phyloP scores from a whole-genome alignment of 139 green algal genomes.

The Picochlorum sp. region DNA sequence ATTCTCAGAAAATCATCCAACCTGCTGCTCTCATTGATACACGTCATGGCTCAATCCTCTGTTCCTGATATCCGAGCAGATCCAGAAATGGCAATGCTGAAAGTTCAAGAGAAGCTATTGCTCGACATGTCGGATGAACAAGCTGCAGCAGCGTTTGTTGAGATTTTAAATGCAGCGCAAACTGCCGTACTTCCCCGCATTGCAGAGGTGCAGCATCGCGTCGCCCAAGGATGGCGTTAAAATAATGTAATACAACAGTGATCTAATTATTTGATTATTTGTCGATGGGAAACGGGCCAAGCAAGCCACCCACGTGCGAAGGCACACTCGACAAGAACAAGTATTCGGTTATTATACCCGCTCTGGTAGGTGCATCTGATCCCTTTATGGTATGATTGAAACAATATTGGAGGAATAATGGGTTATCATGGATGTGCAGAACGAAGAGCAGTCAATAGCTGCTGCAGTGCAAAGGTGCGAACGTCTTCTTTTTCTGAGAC shows the following conservation, averaged over 20 bases:
- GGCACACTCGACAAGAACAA: background rate
- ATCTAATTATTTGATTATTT: slow-evolving; percentile 5
- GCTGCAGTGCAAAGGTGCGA: slow-evolving; percentile 5
- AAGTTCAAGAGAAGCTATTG: slow-evolving; percentile 87
- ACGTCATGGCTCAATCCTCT: slow-evolving; percentile 86
- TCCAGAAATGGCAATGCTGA: slow-evolving; percentile 86
- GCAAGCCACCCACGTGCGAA: background rate
- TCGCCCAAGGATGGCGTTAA: slow-evolving; percentile 10
- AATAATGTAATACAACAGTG: slow-evolving; percentile 1
- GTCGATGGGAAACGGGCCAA: background rate
- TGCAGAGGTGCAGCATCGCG: slow-evolving; percentile 3
- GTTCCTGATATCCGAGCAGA: slow-evolving; percentile 71
- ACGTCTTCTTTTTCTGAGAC: background rate
- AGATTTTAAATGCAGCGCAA: slow-evolving; percentile 80
- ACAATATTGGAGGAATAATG: background rate
- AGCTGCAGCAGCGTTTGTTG: slow-evolving; percentile 79
- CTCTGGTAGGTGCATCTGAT: slow-evolving; percentile 6
- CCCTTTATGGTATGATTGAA: no score
- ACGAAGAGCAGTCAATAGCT: slow-evolving; percentile 13
- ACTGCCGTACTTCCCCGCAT: slow-evolving; percentile 84
- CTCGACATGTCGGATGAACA: slow-evolving; percentile 84
- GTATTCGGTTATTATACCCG: slow-evolving; percentile 14
- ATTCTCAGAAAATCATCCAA: slow-evolving; percentile 89
- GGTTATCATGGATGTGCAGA: background rate
- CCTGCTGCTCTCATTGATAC: slow-evolving; percentile 89